Evolutionary conservation across 805 yeast species (phyloP).

Genomic region (Candida stauntonica): DNA sequence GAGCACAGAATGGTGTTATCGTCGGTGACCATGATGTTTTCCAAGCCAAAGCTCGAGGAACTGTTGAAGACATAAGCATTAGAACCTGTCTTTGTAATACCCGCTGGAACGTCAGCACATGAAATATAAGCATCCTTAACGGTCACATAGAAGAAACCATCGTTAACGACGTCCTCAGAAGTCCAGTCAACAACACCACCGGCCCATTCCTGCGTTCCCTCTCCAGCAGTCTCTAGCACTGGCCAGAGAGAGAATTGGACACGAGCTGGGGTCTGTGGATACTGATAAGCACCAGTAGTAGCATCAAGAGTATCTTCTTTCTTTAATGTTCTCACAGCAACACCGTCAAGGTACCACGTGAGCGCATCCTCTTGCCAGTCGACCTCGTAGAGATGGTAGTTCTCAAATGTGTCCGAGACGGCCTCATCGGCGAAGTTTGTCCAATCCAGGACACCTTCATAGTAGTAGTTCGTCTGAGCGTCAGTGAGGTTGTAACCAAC

Average conservation of each 20-base stretch:
- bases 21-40: conserved; percentile 55
- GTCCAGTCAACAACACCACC: conserved; percentile 88
- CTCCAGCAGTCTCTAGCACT: conserved; percentile 54
- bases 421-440: conserved; percentile 46
- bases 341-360: conserved; percentile 73
- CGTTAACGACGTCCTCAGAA: conserved; percentile 60
- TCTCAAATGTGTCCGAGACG: conserved; percentile 49
- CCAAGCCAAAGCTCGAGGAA: conserved; percentile 41
- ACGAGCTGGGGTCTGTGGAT: conserved; percentile 72
- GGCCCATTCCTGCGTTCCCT: conserved; percentile 77
- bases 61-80: conserved; percentile 51
- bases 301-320: conserved; percentile 57
- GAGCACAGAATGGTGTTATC: conserved; percentile 56
- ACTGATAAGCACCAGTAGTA: conserved; percentile 54
- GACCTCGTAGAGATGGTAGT: conserved; percentile 70
- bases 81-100: conserved; percentile 40
- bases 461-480: conserved; percentile 79
- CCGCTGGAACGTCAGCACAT: conserved; percentile 69
- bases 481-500: conserved; percentile 66
- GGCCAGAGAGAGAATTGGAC: conserved; percentile 77
- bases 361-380: conserved; percentile 79
- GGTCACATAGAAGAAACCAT: conserved; percentile 76
- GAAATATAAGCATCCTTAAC: conserved; percentile 56
- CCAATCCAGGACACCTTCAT: conserved; percentile 67
- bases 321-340: conserved; percentile 57